Evolutionary conservation across 495 filamentous ascomycete genomes (phyloP).

Genomic region (Parathielavia hyrcaniae): DNA sequence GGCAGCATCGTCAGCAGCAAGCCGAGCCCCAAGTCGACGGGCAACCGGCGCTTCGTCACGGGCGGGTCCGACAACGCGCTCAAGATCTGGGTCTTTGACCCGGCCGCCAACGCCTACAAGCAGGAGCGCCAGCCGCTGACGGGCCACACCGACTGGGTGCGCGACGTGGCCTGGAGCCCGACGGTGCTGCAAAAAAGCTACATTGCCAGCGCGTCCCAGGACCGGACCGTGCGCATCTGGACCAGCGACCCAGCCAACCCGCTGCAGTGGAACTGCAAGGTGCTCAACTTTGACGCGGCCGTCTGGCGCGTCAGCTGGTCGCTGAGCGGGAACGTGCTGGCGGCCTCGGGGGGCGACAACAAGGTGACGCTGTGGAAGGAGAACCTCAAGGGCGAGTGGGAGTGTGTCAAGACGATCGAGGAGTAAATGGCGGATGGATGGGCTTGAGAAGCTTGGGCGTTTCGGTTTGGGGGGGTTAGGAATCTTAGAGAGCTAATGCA

Average conservation of each 20-base stretch:
- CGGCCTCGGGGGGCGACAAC: slow-evolving; percentile 91
- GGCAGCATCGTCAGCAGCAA: slow-evolving; percentile 71
- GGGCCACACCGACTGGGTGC: slow-evolving; percentile 95
- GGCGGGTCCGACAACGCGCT: slow-evolving; percentile 89
- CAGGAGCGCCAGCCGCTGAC: slow-evolving; percentile 50
- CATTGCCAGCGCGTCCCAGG: slow-evolving; percentile 90
- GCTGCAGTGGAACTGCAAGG: slow-evolving; percentile 72
- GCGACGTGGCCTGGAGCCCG: slow-evolving; percentile 94
- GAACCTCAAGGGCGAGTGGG: slow-evolving; percentile 75
- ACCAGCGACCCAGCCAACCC: slow-evolving; percentile 58
- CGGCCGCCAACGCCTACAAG: slow-evolving; percentile 46
- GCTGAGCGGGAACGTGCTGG: slow-evolving; percentile 92
- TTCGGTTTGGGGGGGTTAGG: slow-evolving; percentile 14
- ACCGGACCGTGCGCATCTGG: slow-evolving; percentile 97
- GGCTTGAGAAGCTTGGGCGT: background rate
- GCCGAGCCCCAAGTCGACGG: slow-evolving; percentile 52
- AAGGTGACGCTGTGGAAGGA: slow-evolving; percentile 89
- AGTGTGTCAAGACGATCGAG: slow-evolving; percentile 92
- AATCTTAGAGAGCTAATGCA: slow-evolving; percentile 13
- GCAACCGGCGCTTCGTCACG: slow-evolving; percentile 74
- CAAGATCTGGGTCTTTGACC: slow-evolving; percentile 72
- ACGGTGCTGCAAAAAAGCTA: slow-evolving; percentile 91
- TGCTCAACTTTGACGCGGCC: slow-evolving; percentile 77
- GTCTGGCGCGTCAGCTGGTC: slow-evolving; percentile 98
- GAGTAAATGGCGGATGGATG: slow-evolving; percentile 53